A percentile compares a stretch with the other conserved stretches of the same genome.
Conservation (phyloP, 352 stramenopile species). For the Pythium utonaiense region DNA sequence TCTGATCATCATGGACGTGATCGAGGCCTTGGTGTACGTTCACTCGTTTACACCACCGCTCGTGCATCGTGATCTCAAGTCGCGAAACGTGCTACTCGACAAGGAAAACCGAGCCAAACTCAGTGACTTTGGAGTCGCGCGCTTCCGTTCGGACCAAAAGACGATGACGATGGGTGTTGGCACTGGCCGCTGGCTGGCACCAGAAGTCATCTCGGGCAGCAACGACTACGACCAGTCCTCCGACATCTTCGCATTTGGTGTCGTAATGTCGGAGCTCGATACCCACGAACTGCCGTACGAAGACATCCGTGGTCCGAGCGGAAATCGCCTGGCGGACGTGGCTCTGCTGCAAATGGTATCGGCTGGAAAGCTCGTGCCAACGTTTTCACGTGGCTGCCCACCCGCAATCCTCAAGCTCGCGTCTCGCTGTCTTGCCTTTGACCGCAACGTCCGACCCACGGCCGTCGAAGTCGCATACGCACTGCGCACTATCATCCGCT, state of each 20-base stretch:
- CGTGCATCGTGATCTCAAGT: slow-evolving; percentile 41
- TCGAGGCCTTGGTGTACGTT: slow-evolving; percentile 45
- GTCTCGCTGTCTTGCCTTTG: slow-evolving; percentile 28
- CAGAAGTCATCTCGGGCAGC: slow-evolving; percentile 33
- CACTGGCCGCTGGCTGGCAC: slow-evolving; percentile 32
- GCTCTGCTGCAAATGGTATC: slow-evolving; percentile 44
- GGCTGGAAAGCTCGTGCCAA: slow-evolving; percentile 25
- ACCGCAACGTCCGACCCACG: slow-evolving; percentile 26
- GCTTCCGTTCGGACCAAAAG: slow-evolving; percentile 30
- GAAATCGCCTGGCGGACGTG: slow-evolving; percentile 33
- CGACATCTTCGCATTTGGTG: slow-evolving; percentile 36
- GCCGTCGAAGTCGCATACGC: slow-evolving; percentile 33
- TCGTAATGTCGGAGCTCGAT: slow-evolving; percentile 41
- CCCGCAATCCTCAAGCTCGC: slow-evolving; percentile 30
- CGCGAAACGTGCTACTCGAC: slow-evolving; percentile 35
- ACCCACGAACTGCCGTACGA: slow-evolving; percentile 40
- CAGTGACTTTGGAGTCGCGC: slow-evolving; percentile 34
- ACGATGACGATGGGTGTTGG: slow-evolving; percentile 38
- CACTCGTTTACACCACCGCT: slow-evolving; percentile 39
- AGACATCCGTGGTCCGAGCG: slow-evolving; percentile 19
- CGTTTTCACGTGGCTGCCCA: slow-evolving; percentile 28
- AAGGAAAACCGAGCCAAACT: slow-evolving; percentile 31
- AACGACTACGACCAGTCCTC: slow-evolving; percentile 35
- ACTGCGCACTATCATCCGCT: slow-evolving; percentile 30
- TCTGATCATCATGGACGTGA: slow-evolving; percentile 30